These are phyloP conservation scores for Aphanomyces invadans DNA, from an alignment of 352 stramenopile species.

Conservation along the genomic window DNA sequence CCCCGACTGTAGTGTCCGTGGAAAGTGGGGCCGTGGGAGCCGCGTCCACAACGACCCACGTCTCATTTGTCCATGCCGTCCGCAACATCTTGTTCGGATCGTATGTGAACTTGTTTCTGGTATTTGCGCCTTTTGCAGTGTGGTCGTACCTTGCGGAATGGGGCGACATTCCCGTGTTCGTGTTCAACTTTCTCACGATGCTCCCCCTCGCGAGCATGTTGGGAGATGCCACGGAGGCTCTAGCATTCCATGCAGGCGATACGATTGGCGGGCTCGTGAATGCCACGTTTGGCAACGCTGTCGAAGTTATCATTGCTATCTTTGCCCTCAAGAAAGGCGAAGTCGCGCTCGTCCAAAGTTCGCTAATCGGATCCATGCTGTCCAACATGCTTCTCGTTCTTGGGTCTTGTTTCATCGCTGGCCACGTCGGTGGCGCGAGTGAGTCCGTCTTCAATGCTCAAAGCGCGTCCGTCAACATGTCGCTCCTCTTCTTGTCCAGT, in stretches of 20 bases:
- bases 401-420: slow-evolving; percentile 92
- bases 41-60: background rate
- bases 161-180: slow-evolving; percentile 83
- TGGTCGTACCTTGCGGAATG: slow-evolving; percentile 48
- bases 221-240: slow-evolving; percentile 95
- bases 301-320: slow-evolving; percentile 94
- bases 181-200: slow-evolving; percentile 96
- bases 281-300: slow-evolving; percentile 96
- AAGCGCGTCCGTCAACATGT: slow-evolving; percentile 90
- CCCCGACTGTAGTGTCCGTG: background rate
- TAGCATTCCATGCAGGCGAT: slow-evolving; percentile 94
- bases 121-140: slow-evolving; percentile 49
- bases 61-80: slow-evolving; percentile 37
- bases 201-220: slow-evolving; percentile 92
- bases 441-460: slow-evolving; percentile 90
- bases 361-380: slow-evolving; percentile 94
- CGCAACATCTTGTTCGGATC: slow-evolving; percentile 40
- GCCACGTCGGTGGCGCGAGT: slow-evolving; percentile 50
- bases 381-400: slow-evolving; percentile 97
- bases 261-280: slow-evolving; percentile 97
- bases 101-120: slow-evolving; percentile 66
- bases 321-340: slow-evolving; percentile 90
- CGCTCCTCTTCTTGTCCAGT: slow-evolving; percentile 88
- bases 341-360: slow-evolving; percentile 95
- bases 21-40: background rate